phyloP scores from a whole-genome alignment of 2,329 filamentous ascomycete species.

The Verticillium nubilum region DNA sequence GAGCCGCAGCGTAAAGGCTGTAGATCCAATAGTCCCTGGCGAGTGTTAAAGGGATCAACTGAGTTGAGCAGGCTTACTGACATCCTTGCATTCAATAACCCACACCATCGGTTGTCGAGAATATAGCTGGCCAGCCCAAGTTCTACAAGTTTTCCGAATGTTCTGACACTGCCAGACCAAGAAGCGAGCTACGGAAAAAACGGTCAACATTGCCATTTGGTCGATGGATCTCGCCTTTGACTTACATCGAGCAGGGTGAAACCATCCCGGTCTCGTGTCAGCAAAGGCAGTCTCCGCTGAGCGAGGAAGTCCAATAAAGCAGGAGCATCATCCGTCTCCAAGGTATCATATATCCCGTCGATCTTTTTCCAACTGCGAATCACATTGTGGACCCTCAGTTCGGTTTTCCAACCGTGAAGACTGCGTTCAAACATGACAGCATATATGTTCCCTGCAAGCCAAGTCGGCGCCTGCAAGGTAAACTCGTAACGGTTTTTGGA shows the following conservation, averaged over 20 bases:
- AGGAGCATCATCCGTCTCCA: not conserved
- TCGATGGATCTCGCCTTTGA: not conserved
- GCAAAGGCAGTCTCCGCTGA: not conserved
- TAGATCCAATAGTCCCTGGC: not conserved
- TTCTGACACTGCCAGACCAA: not conserved
- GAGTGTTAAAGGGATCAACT: not conserved
- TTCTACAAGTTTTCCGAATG: not conserved
- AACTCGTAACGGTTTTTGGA: not conserved
- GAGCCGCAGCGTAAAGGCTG: not conserved
- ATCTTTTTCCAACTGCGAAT: not conserved
- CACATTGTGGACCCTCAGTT: not conserved
- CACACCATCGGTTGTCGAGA: not conserved
- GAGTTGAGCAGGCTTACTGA: not conserved
- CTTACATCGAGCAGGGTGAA: not conserved
- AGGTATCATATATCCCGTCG: fast-evolving
- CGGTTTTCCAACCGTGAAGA: not conserved
- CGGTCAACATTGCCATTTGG: not conserved
- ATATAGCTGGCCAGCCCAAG: not conserved
- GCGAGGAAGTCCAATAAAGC: not conserved
- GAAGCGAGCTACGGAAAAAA: not conserved
- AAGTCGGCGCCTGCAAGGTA: not conserved
- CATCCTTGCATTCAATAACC: not conserved
- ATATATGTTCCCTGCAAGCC: not conserved
- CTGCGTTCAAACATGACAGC: not conserved
- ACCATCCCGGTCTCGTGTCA: not conserved